These are phyloP conservation scores for Neurospora africana DNA, from an alignment of 495 filamentous ascomycete genomes.

Conservation along the genomic window DNA sequence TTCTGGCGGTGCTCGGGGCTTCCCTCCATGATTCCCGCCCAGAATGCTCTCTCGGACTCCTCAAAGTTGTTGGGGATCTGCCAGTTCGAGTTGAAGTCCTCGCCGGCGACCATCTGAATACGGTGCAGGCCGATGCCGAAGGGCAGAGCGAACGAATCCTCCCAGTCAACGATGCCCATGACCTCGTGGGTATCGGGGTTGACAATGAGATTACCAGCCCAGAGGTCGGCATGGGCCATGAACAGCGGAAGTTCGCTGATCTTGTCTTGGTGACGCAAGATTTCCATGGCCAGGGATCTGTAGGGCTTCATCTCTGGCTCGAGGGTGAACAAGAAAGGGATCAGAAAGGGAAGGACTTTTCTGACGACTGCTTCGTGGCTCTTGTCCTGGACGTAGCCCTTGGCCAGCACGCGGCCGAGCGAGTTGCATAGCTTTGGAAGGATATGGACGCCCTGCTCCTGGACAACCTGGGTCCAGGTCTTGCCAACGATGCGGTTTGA, in stretches of 20 bases:
- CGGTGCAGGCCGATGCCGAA: slow-evolving; percentile 24
- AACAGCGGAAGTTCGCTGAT: slow-evolving; percentile 2
- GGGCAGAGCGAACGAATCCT: slow-evolving; percentile 18
- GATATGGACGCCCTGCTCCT: not conserved
- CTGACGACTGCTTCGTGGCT: not conserved
- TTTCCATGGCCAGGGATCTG: not conserved
- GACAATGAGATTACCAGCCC: slow-evolving; percentile 22
- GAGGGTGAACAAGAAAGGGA: not conserved
- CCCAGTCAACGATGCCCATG: slow-evolving; percentile 29
- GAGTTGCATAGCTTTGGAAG: not conserved
- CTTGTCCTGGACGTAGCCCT: not conserved
- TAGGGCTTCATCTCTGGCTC: not conserved
- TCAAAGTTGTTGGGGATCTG: not conserved
- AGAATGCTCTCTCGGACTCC: not conserved
- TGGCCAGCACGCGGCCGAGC: not conserved
- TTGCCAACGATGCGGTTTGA: not conserved
- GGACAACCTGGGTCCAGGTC: not conserved
- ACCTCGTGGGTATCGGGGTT: slow-evolving; percentile 20
- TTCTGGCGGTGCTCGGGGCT: not conserved
- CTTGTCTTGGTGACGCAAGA: not conserved
- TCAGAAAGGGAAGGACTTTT: not conserved
- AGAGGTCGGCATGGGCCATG: slow-evolving; percentile 25
- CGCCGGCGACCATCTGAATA: slow-evolving; percentile 6
- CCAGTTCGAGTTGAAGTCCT: not conserved
- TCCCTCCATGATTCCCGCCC: not conserved